A percentile compares a stretch with the other conserved stretches of the same genome.
Conservation (phyloP, 2,329 filamentous ascomycete species). For the Tolypocladium inflatum region DNA sequence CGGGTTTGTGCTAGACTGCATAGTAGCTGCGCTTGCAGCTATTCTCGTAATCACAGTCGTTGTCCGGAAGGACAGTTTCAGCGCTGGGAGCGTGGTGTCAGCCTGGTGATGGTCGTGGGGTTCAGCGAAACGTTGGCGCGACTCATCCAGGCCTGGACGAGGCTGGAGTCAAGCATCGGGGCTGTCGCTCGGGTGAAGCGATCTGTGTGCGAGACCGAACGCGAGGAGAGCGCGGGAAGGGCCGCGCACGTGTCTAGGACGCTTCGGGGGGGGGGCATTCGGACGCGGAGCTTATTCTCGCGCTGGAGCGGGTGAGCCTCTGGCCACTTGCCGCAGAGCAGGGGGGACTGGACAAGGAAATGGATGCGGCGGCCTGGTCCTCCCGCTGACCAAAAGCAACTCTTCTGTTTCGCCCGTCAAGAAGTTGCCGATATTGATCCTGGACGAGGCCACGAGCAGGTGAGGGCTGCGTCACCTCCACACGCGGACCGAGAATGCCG, state of each 20-base stretch:
- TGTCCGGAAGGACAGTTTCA: background rate
- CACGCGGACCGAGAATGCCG: background rate
- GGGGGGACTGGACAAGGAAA: background rate
- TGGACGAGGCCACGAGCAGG: background rate
- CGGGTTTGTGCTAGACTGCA: background rate
- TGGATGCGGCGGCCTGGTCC: background rate
- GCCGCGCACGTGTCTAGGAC: background rate
- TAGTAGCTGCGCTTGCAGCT: background rate
- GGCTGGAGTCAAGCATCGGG: background rate
- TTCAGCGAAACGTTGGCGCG: background rate
- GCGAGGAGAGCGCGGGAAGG: background rate
- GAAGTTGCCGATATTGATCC: background rate
- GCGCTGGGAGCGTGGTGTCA: background rate
- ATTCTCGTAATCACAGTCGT: background rate
- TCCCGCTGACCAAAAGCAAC: background rate
- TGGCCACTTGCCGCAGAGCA: background rate
- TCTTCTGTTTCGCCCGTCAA: background rate
- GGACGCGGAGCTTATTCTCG: background rate
- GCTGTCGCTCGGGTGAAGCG: background rate
- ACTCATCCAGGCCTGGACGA: background rate
- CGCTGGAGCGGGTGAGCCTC: background rate
- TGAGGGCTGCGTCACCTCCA: background rate
- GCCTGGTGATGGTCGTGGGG: background rate
- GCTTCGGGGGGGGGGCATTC: no score
- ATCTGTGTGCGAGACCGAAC: background rate